Base-by-base conservation (phyloP, 2,329 filamentous ascomycete species). In the Diplodia seriata region DNA sequence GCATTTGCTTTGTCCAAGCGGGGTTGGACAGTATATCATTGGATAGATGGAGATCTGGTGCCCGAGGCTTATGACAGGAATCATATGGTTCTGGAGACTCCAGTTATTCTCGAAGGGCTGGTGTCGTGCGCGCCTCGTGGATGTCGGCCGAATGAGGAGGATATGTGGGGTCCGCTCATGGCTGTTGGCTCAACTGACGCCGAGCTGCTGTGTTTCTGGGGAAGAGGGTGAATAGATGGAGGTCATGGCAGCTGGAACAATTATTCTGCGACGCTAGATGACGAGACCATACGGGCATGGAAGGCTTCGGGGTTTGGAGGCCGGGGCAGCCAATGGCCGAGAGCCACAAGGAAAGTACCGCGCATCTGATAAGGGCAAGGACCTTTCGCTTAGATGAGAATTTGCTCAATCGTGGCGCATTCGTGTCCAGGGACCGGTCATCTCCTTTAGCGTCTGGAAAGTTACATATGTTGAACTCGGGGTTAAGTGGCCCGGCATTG, bases 401-500 rank as follows among this genome's bases (percentile, higher is more conserved):
- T 11, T 33, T 49, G 40, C 57, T 50, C 18, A 47, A 9, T 23
- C 20, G 15, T 31, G 56, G 23, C 50, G 50, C 23, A 33, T 12
- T 62, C 15, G 40, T 43, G 43, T 50, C 11, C 18, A 50, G 18
- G n/a, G 40, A 47, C 38, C 8, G 38, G 33, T 59, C 55, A 26
- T 47, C 36, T 20, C 26, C 40, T 53, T 29, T 59, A 47, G 56
- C 33, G 38, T 29, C 20, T 31, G 56, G 23, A 59, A 47, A 49
- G 56, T 20, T 36, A 23, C 31, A 38, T n/a, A 8, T 33, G 33
- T 36, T 11, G n/a, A 49, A 50, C 57, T 62, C 57, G 57, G 57
- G 23, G 57, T 33, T 62, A 49, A 50, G 57, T 18, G 7, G 18
- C 14, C 20, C 31, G 7, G 31, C 31, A 33, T 8, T 14, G 12